Conservation (phyloP, 192 early-diverging fungal genomes). For the Chytriomyces hyalinus region DNA sequence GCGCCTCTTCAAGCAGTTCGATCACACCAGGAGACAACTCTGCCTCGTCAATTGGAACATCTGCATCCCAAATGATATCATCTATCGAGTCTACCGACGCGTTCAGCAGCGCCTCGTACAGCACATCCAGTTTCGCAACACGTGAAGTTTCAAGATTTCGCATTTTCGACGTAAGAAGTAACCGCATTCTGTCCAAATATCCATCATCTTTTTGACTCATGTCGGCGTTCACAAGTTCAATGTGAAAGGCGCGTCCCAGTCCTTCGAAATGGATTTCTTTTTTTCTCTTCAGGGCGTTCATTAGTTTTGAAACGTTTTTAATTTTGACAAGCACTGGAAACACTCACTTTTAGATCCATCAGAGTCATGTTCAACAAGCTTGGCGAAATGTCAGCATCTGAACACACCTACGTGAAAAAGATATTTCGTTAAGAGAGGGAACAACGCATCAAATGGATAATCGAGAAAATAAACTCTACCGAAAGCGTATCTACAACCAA, state of each 20-base stretch:
- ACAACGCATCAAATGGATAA: not conserved
- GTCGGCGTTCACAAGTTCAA: constrained; percentile 12
- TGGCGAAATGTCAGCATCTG: constrained; percentile 4
- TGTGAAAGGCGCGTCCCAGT: constrained; percentile 18
- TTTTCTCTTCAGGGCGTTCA: constrained; percentile 1
- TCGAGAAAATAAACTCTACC: not conserved
- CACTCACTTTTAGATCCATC: constrained; percentile 27
- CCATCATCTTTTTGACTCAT: not conserved
- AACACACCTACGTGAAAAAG: constrained; percentile 11
- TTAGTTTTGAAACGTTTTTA: not conserved
- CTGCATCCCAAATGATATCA: constrained; percentile 2
- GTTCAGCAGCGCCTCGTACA: constrained; percentile 29
- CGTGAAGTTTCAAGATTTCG: constrained; percentile 24
- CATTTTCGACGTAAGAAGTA: constrained; percentile 26
- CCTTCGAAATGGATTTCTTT: constrained; percentile 37
- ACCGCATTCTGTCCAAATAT: constrained; percentile 30
- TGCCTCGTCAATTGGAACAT: not conserved
- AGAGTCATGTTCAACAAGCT: not conserved
- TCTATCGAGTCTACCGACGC: not conserved
- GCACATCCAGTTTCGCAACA: constrained; percentile 38
- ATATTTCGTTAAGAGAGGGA: not conserved
- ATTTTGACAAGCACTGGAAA: not conserved
- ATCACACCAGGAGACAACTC: not conserved
- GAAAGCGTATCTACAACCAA: constrained; percentile 10
- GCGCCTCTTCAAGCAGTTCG: constrained; percentile 3